Evolutionary conservation across 139 green algal genomes (phyloP).

Genomic region (Micractinium sp.): DNA sequence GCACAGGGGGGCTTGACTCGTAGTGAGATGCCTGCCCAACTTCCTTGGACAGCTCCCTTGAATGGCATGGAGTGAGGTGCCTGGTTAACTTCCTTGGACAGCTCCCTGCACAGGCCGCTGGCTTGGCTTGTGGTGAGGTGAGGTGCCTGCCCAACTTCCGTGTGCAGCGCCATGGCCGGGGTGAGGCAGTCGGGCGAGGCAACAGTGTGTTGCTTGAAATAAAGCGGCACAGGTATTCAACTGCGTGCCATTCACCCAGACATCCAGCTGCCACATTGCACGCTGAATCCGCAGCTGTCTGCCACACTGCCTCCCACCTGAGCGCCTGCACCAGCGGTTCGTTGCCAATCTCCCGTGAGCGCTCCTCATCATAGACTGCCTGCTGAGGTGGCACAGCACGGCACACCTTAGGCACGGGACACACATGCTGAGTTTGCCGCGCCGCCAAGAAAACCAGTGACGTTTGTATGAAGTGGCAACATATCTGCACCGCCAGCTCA

Average conservation of each 20-base stretch:
- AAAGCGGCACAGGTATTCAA: too few relatives aligned
- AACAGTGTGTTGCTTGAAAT: too few relatives aligned
- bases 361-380: constrained; percentile 11
- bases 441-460: too few relatives aligned
- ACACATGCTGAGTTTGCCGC: too few relatives aligned
- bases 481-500: not conserved
- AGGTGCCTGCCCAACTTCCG: not conserved
- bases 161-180: too few relatives aligned
- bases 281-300: not conserved
- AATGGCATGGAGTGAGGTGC: not conserved
- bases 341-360: constrained; percentile 27
- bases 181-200: too few relatives aligned
- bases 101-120: not conserved
- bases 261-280: not conserved
- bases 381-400: not conserved
- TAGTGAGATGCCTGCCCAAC: not conserved
- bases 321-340: constrained; percentile 18
- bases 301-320: not conserved
- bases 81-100: not conserved
- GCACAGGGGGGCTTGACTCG: too few relatives aligned
- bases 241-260: too few relatives aligned
- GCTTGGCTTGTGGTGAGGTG: too few relatives aligned
- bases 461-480: too few relatives aligned
- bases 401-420: not conserved
- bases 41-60: too few relatives aligned